Evolutionary conservation across 495 filamentous ascomycete genomes (phyloP), one percentile per base, ranked within the genome.

Genomic region (Trichocladium antarcticum): DNA sequence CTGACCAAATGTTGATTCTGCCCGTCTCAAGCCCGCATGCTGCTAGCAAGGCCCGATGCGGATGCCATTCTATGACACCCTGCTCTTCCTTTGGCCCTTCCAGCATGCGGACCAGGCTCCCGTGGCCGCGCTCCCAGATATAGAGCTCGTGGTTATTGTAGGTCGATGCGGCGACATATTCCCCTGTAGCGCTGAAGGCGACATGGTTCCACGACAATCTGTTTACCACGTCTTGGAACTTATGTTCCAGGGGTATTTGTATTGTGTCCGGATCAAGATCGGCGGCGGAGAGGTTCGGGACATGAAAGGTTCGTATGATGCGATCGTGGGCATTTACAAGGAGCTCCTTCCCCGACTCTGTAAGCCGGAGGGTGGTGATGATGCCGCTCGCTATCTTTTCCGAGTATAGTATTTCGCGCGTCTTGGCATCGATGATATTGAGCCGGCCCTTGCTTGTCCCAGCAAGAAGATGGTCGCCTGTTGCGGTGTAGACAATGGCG

Each of bases 91-190:
- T 88, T 8, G 90, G 86, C 0, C 89, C 89, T 62, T 99, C 92
- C 15, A 97, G 72, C 69, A 99, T 97, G 65, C 93, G 90, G 40
- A 94, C 89, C 16, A 99, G 69, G 53, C 85, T 90, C n/a, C 90
- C 92, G 60, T 88, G 83, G 42, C 80, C 83, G 41, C 92, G 80
- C 68, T 99, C 92, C 92, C 92, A 99, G 38, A 99, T 87, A 66
- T 97, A 97, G 51, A 99, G 84, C 61, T 97, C 90, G 47, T 95
- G 87, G 61, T 96, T 97, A 73, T 95, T 95, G 64, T 83, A 93
- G 1, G 92, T 95, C 20, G 85, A 89, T 15, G 93, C 93, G 8
- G 85, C 84, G 35, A 97, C 84, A 58, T 89, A 89, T 62, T 97
- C 92, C 29, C 92, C 90, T 0, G 84, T 89, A 0, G 87, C 82